Evolutionary conservation across 2,329 filamentous ascomycete species (phyloP), one percentile per base, ranked within the genome.

Genomic region (Triangularia verruculosa): DNA sequence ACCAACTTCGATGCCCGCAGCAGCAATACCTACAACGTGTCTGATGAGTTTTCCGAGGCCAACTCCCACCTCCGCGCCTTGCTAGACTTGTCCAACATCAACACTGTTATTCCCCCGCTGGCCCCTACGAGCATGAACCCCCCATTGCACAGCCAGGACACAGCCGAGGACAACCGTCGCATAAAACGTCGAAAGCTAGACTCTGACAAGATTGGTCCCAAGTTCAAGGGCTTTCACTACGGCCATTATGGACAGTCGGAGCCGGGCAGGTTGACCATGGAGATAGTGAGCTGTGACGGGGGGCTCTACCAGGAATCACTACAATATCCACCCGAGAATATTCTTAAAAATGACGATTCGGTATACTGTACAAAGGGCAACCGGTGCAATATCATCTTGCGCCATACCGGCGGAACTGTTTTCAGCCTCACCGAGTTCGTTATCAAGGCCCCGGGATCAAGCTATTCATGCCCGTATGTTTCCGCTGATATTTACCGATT

Each of bases 341-440:
- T 97, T 27, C 81, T 98, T 66, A 87, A 86, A 69, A 88, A 93
- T 74, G 92, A 98, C 75, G 82, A 83, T 63, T 91, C 89, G 11
- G 92, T 97, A 2, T 98, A 97, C 74, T 96, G 93, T 77, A 96
- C 93, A 39, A 91, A 94, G 74, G 88, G 87, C n/a, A 90, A 90
- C 66, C 86, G 88, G 63, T 97, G 93, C 78, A 97, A 97, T 72
- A 86, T 98, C 70, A 82, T 98, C 12, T 77, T 98, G 62, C 86
- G 87, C 64, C 94, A 98, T 74, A 87, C 90, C 68, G 92, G 91
- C 53, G 87, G 87, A 39, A 89, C 90, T 1, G 86, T 90, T 0
- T 98, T 98, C 72, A 91, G 86, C 61, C 78, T 98, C 61, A 90
- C 92, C 70, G 94, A 94, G 77, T 79, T 98, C 57, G 83, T 96